Evolutionary conservation across 495 filamentous ascomycete species (phyloP).

Genomic region (Neurospora africana): DNA sequence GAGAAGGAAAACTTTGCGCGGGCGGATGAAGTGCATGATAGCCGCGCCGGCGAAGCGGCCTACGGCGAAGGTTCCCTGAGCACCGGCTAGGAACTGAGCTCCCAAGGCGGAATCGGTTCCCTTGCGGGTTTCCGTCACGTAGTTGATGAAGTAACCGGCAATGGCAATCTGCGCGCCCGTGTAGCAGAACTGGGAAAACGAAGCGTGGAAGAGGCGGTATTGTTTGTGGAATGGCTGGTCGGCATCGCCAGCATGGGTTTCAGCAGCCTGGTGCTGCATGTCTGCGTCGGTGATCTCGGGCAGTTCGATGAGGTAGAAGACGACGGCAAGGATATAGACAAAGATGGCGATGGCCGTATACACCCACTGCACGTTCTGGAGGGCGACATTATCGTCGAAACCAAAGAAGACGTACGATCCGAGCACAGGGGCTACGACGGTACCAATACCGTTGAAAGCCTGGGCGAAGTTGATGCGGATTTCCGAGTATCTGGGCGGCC

Average conservation of each 20-base stretch:
- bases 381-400: constrained; percentile 36
- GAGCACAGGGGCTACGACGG: constrained; percentile 51
- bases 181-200: constrained; percentile 61
- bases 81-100: constrained; percentile 51
- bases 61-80: constrained; percentile 55
- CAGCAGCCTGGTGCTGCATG: constrained; percentile 44
- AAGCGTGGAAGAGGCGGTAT: constrained; percentile 56
- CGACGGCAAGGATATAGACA: constrained; percentile 50
- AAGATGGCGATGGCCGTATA: constrained; percentile 65
- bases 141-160: constrained; percentile 40
- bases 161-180: constrained; percentile 58
- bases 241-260: constrained; percentile 28
- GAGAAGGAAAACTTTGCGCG: constrained; percentile 39
- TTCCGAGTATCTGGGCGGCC: constrained; percentile 56
- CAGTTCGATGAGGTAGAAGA: constrained; percentile 55
- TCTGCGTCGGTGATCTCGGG: constrained; percentile 69
- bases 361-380: constrained; percentile 60
- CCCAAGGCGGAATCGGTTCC: constrained; percentile 11
- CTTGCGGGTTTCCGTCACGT: constrained; percentile 15
- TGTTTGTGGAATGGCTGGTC: constrained; percentile 49
- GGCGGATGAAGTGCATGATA: constrained; percentile 39
- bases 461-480: constrained; percentile 61
- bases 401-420: constrained; percentile 62
- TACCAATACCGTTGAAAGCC: constrained; percentile 57
- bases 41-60: constrained; percentile 51